phyloP scores from a whole-genome alignment of 371 early-diverging fungal genomes.

The Apophysomyces trapeziformis region DNA sequence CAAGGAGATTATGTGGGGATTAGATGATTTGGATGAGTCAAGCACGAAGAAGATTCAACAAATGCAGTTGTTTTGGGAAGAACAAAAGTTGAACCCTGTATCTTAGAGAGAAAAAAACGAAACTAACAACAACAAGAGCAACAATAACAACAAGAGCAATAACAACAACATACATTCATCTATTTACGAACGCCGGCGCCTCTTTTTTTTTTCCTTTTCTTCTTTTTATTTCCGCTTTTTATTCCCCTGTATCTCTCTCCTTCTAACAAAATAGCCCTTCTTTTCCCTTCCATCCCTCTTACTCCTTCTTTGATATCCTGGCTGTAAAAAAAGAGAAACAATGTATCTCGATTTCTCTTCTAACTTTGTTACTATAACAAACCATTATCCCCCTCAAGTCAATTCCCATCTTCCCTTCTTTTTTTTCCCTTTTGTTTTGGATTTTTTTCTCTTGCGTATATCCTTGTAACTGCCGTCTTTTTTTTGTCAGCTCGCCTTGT shows the following conservation, averaged over 20 bases:
- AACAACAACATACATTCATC: too few relatives aligned
- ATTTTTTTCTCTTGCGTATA: not conserved
- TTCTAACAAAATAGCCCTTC: too few relatives aligned
- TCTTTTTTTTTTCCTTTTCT: too few relatives aligned
- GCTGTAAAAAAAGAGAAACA: not conserved
- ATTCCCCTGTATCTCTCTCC: too few relatives aligned
- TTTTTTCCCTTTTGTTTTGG: too few relatives aligned
- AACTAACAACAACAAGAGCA: too few relatives aligned
- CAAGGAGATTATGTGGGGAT: conserved; percentile 59
- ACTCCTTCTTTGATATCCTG: not conserved
- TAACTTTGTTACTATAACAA: not conserved
- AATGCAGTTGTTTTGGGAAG: conserved; percentile 55
- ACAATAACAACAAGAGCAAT: too few relatives aligned
- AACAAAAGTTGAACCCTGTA: conserved; percentile 9
- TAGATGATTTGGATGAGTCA: conserved; percentile 51
- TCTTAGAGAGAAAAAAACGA: not conserved
- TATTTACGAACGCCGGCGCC: too few relatives aligned
- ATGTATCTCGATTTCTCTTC: not conserved
- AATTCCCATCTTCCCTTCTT: not conserved
- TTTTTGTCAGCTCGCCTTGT: not conserved
- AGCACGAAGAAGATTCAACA: conserved; percentile 44
- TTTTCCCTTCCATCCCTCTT: not conserved
- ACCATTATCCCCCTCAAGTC: not conserved
- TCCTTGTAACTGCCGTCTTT: not conserved
- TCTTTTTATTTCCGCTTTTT: too few relatives aligned